These are phyloP conservation scores for Quillaja saponaria DNA, from an alignment of 306 rosid genomes.

Conservation along the genomic window DNA sequence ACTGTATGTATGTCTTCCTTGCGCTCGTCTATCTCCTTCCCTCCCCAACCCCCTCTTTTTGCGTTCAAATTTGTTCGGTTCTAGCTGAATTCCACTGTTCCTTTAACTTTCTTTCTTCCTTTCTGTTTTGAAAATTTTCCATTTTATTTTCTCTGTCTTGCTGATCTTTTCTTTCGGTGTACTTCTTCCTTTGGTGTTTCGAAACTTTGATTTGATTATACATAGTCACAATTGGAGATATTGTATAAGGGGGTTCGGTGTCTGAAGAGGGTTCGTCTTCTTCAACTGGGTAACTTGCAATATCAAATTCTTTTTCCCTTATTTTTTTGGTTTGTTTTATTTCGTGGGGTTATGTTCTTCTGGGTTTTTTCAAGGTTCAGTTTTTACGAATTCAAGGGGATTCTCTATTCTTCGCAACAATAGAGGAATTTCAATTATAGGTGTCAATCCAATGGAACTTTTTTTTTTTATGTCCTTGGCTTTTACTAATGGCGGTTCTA, in stretches of 20 bases:
- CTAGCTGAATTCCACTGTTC: conserved; percentile 8
- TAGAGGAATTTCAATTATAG: conserved; percentile 2
- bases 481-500: neutral
- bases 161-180: conserved; percentile 5
- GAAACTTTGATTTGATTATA: neutral
- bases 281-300: conserved; percentile 8
- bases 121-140: conserved; percentile 13
- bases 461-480: conserved; percentile 3
- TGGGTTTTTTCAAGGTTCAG: conserved; percentile 14
- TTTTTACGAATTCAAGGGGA: neutral
- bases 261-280: conserved; percentile 11
- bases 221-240: neutral
- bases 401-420: conserved; percentile 4
- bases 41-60: neutral
- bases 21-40: conserved; percentile 14
- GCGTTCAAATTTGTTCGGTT: conserved; percentile 9
- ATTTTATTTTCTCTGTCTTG: neutral
- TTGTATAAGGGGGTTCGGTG: neutral
- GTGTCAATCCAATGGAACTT: conserved; percentile 1
- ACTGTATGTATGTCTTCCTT: neutral
- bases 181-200: neutral
- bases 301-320: neutral
- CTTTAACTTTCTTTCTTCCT: conserved; percentile 12
- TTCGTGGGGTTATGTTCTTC: neutral
- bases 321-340: neutral